Base-by-base conservation (phyloP, 2,329 filamentous ascomycete genomes). In the Calonectria pauciramosa region DNA sequence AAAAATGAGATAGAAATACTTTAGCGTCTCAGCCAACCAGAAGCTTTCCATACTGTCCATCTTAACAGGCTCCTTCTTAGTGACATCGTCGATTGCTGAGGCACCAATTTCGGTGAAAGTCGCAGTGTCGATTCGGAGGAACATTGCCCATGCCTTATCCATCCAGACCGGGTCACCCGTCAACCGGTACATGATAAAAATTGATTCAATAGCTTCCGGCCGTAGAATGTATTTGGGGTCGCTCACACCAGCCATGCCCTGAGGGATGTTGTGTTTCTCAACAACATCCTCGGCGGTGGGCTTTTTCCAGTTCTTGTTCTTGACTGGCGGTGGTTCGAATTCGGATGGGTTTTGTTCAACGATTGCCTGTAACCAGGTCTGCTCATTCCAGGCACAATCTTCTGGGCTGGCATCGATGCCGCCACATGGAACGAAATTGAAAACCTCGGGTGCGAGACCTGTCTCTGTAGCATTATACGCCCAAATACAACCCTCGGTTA, bases 121-220 rank as follows among this genome's bases (percentile, higher is more conserved):
- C 78, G 91, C 86, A 78, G 88, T 87, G 72, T 91, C 87, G 41
- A 96, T 88, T 11, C 90, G 89, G 70, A 90, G 82, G 82, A 95
- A 95, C 94, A 96, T 95, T 70, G 87, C 86, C 94, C 94, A 95
- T 2, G 93, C 94, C 81, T 92, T 92, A 72, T 93, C 90, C 81
- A 91, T 91, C 89, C 92, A 94, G 64, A 87, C 86, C 1, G 87
- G 78, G 76, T 94, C 91, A 32, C 93, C 94, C 0, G 94, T 95
- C 73, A 95, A 88, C 72, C 94, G 90, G 83, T 93, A 95, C 90
- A 96, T 92, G 82, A 95, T 91, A 85, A 95, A 96, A 18, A 96
- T 92, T 23, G 93, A 94, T 86, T 96, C 94, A 76, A 96, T 95
- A 13, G 94, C 94, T 85, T 96, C 94, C 26, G 94, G 94, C 72